Base-by-base conservation (phyloP, 176 grass and related monocot species). In the Rhynchospora pubera region DNA sequence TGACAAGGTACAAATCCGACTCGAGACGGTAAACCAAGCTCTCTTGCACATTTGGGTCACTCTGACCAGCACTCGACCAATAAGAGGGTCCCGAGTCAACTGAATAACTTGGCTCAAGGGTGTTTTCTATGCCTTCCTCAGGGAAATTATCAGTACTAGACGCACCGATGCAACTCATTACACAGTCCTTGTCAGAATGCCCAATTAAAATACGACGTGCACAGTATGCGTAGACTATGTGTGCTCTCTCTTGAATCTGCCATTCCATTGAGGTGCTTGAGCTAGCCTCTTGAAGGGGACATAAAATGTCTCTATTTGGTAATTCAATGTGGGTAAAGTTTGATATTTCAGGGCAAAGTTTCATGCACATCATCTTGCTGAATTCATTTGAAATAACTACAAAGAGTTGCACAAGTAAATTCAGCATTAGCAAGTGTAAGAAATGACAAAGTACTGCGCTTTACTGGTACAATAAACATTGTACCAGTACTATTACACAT, bases 141-240 rank as follows among this genome's bases (percentile, higher is more conserved):
- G 91, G 92, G 87, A 91, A 99, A 61, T 90, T 83, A 86, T 99
- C 97, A 61, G 97, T 99, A 85, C 89, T 96, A 69, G 97, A 96
- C 47, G 93, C 93, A 57, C 87, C 88, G 26, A 99, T 76, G 87
- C 89, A 87, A 30, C 26, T 55, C 53, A 84, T 76, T 84, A 93
- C 84, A 87, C 87, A 93, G 60, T 87, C 84, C 30, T 5, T 56
- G 77, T 85, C 18, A 24, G 88, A 86, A 4, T 62, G 76, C 45
- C 18, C 6, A 8, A 87, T 64, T 79, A 74, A 46, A 83, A 99
- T 77, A 18, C 85, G 84, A 62, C 81, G 89, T 50, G 55, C 14
- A 7, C 95, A 83, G 90, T 78, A 73, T 24, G 88, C 76, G 89
- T 90, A 99, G 5, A 86, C 86, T 69, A 60, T 71, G 83, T 96